Conservation (phyloP, 768 basidiomycete genomes). For the Polyporus arcularius region DNA sequence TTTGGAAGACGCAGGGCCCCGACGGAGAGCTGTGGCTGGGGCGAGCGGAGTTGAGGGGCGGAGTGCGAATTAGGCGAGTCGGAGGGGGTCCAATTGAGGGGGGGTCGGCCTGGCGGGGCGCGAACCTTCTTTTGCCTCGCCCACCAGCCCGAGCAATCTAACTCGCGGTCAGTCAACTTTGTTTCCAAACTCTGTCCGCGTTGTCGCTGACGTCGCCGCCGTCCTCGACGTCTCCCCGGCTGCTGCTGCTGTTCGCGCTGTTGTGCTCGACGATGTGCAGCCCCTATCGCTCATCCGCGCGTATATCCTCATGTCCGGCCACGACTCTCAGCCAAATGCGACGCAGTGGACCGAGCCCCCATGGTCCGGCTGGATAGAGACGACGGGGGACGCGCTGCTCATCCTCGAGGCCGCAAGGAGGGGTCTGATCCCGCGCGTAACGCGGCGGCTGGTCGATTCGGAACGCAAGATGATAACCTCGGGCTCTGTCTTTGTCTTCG, state of each 20-base stretch:
- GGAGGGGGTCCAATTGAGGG: slow-evolving; percentile 21
- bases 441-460: slow-evolving; percentile 86
- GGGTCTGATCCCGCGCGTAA: slow-evolving; percentile 90
- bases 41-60: slow-evolving; percentile 7
- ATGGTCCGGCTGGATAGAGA: slow-evolving; percentile 94
- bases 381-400: slow-evolving; percentile 93
- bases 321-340: slow-evolving; percentile 30
- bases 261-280: slow-evolving; percentile 22
- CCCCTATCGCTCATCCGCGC: slow-evolving; percentile 15
- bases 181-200: slow-evolving; percentile 63
- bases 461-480: slow-evolving; percentile 92
- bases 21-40: slow-evolving; percentile 5
- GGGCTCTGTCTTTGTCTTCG: slow-evolving; percentile 95
- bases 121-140: slow-evolving; percentile 29
- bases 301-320: slow-evolving; percentile 20
- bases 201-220: slow-evolving; percentile 39
- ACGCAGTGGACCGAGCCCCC: slow-evolving; percentile 78
- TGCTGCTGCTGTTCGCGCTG: slow-evolving; percentile 7
- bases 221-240: slow-evolving; percentile 26
- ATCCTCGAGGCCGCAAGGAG: slow-evolving; percentile 92
- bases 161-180: slow-evolving; percentile 75
- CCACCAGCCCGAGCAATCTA: slow-evolving; percentile 46
- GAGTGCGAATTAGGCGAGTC: slow-evolving; percentile 15
- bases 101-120: slow-evolving; percentile 26
- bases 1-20: background rate